Base-by-base conservation (phyloP, 2,329 filamentous ascomycete genomes). In the Ceratocystis colombiana region DNA sequence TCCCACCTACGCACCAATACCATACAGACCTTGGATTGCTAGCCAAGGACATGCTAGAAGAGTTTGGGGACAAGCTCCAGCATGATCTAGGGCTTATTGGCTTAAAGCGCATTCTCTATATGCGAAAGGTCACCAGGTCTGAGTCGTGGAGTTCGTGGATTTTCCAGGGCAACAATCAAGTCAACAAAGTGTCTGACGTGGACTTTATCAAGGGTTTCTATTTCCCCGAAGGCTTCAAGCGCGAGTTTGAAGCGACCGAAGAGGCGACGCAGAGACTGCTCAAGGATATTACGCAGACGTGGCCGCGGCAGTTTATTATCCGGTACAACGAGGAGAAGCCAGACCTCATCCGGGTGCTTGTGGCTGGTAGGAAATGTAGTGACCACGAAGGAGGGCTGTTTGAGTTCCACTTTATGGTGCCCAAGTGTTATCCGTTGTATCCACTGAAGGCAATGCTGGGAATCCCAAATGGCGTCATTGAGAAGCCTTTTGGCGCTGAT, bases 361-460 rank as follows among this genome's bases (percentile, higher is more conserved):
- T 59, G 17, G 25, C 55, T n/a, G 55, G 55, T n/a, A 59, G 55
- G 10, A 59, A 59, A 30, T 59, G 55, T n/a, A 59, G 55, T 15
- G 55, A 59, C 30, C 55, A 59, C 6, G 55, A 59, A 37, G 55
- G 55, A 7, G 55, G 55, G 6, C 55, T 59, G 55, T 59, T 59
- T 59, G 55, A 59, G 55, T 59, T 59, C 55, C 55, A 59, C 28
- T 59, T 59, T 8, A 59, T 59, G 55, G 55, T 59, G 55, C 55
- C 55, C 5, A 59, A 37, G n/a, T 59, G 55, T n/a, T 59, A 59
- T 30, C 55, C 55, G 17, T 6, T 59, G 28, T 59, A 59, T 28
- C 55, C 55, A 30, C 12, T 59, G 17, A 15, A 30, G 28, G 55
- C 55, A 33, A 59, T 59, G 55, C 55, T 59, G 25, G 55, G 55